Evolutionary conservation across 495 filamentous ascomycete species (phyloP).

Genomic region (Neurospora cerealis): DNA sequence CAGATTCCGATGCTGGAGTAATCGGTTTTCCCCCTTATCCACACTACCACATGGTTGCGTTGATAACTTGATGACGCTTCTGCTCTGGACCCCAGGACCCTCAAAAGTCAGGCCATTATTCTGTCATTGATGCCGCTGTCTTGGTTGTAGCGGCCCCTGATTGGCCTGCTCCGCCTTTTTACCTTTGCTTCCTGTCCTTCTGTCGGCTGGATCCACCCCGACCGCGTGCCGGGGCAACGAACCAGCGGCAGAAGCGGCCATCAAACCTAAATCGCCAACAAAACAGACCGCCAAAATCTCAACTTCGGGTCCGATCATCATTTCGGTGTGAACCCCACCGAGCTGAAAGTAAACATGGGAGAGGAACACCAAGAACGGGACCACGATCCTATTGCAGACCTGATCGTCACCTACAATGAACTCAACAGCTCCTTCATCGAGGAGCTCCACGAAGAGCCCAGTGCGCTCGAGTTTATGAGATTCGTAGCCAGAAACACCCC

Average conservation of each 20-base stretch:
- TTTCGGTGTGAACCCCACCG: not conserved
- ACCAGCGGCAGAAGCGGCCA: not conserved
- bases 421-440: constrained; percentile 49
- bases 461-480: constrained; percentile 62
- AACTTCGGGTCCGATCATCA: not conserved
- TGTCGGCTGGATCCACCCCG: not conserved
- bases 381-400: constrained; percentile 36
- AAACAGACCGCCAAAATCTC: not conserved
- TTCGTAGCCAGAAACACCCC: constrained; percentile 58
- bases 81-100: not conserved
- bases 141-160: not conserved
- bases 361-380: not conserved
- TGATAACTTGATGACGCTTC: not conserved
- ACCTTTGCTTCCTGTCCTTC: not conserved
- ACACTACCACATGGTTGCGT: not conserved
- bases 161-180: not conserved
- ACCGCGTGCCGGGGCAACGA: not conserved
- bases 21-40: not conserved
- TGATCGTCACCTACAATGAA: constrained; percentile 57
- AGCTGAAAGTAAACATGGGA: not conserved
- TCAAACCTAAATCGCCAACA: not conserved
- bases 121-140: constrained; percentile 3
- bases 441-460: constrained; percentile 50
- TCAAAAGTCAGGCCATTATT: constrained; percentile 9
- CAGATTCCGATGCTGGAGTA: not conserved